Evolutionary conservation across 192 early-diverging fungal species (phyloP).

Genomic region (Allomyces javanicus): DNA sequence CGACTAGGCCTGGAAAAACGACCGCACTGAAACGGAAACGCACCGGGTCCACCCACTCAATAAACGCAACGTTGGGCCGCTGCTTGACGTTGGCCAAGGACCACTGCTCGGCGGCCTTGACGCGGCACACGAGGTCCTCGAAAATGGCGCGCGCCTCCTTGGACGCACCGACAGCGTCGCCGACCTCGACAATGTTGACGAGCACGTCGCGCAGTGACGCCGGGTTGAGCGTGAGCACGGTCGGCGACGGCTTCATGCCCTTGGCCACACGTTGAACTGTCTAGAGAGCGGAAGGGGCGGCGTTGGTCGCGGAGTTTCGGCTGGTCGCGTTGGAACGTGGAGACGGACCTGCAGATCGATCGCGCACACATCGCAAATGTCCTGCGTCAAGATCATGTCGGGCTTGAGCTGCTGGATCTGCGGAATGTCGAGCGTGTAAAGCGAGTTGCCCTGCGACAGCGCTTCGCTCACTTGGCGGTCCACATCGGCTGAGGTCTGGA

Average conservation of each 20-base stretch:
- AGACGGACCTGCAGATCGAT: constrained; percentile 18
- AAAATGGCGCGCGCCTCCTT: constrained; percentile 4
- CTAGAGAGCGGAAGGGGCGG: background rate
- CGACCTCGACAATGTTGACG: constrained; percentile 20
- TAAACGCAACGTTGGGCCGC: constrained; percentile 13
- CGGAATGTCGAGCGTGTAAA: constrained; percentile 24
- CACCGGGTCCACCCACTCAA: constrained; percentile 31
- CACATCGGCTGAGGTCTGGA: constrained; percentile 9
- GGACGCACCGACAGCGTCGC: constrained; percentile 14
- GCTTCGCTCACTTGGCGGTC: constrained; percentile 22
- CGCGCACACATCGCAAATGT: constrained; percentile 28
- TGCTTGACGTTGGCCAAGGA: background rate
- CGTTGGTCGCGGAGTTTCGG: background rate
- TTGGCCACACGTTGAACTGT: constrained; percentile 26
- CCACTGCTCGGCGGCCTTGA: background rate
- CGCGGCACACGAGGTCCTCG: background rate
- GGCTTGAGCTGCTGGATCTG: constrained; percentile 17
- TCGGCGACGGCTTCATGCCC: constrained; percentile 18
- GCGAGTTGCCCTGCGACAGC: constrained; percentile 15
- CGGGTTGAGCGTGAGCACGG: constrained; percentile 30
- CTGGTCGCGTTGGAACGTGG: background rate
- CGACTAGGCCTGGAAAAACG: too few relatives aligned
- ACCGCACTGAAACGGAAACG: too few relatives aligned
- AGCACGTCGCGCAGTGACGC: constrained; percentile 22
- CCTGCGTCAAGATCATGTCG: constrained; percentile 28